Base-by-base conservation (phyloP, 2,329 filamentous ascomycete species). In the Colletotrichum paranaense region DNA sequence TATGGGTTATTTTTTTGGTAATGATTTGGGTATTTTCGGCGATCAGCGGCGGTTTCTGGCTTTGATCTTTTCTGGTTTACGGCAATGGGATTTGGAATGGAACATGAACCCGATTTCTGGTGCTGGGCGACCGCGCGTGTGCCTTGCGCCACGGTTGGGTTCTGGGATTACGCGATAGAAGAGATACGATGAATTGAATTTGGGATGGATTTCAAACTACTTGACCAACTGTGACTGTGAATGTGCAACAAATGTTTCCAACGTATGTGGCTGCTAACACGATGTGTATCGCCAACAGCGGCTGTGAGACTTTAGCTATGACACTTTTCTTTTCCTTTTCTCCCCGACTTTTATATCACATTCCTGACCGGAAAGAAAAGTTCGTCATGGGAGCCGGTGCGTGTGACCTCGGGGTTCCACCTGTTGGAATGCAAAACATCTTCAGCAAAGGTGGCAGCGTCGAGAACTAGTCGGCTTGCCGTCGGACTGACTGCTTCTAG, bases 121-220 rank as follows among this genome's bases (percentile, higher is more conserved):
- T 16, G 32, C 60, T 57, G 24, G 58, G 57, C 68, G 67, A 30
- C 49, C n/a, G 38, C n/a, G 38, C 14, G 28, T 67, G 7, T 49
- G 57, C 57, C 64, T 68, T 12, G 3, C n/a, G 35, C 52, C 26
- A 32, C 52, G 52, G 22, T 30, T 49, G 32, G 22, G 60, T n/a
- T 46, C 32, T 26, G 22, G 67, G 60, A 69, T 57, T 9, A 70
- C 19, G 35, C 22, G 55, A 57, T 24, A 59, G 53, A 69, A 58
- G 59, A 56, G 53, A 72, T 69, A 69, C 62, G 70, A 72, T 22
- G 66, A 72, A 69, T 72, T 49, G 46, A 69, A 68, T 53, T 62
- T 66, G 59, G 42, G 9, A 68, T 72, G 69, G 38, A 68, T 56
- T 71, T 64, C 9, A 68, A 38, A 11, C 19, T 42, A 19, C 22